Conservation (phyloP, 345 rosid genomes). For the Citrus inodora region DNA sequence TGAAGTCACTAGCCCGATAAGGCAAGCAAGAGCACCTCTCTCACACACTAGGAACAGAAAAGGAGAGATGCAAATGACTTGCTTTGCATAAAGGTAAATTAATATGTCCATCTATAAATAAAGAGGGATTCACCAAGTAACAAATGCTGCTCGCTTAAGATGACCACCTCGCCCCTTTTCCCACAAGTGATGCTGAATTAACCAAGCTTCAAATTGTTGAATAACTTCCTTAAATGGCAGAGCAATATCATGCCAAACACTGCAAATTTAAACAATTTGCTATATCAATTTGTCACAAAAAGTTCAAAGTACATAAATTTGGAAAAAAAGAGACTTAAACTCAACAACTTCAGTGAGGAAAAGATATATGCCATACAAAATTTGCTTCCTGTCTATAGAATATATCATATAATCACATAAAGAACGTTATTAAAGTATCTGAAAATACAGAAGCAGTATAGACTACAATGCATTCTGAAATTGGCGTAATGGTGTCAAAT, state of each 20-base stretch:
- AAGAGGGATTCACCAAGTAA: conserved; percentile 66
- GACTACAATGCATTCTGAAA: neutral
- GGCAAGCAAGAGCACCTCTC: neutral
- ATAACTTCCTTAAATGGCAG: conserved; percentile 71
- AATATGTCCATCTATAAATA: neutral
- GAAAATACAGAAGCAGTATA: neutral
- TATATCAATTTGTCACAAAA: neutral
- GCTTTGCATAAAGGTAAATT: neutral
- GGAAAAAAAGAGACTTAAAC: neutral
- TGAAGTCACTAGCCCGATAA: neutral
- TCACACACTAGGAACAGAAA: neutral
- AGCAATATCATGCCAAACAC: conserved; percentile 98
- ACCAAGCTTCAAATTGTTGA: conserved; percentile 82
- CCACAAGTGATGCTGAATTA: conserved; percentile 64
- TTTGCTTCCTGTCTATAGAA: neutral
- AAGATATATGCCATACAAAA: neutral
- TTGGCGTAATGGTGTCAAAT: neutral
- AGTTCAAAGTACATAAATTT: neutral
- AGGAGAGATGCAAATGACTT: neutral
- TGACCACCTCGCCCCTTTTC: conserved; percentile 39
- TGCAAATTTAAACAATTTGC: conserved; percentile 28
- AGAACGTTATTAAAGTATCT: neutral
- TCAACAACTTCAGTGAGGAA: neutral
- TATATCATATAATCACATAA: neutral
- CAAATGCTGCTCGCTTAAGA: conserved; percentile 75